Evolutionary conservation across 129 eudicot species (phyloP), one percentile per base, ranked within the genome.

Genomic region (Arctium lappa): DNA sequence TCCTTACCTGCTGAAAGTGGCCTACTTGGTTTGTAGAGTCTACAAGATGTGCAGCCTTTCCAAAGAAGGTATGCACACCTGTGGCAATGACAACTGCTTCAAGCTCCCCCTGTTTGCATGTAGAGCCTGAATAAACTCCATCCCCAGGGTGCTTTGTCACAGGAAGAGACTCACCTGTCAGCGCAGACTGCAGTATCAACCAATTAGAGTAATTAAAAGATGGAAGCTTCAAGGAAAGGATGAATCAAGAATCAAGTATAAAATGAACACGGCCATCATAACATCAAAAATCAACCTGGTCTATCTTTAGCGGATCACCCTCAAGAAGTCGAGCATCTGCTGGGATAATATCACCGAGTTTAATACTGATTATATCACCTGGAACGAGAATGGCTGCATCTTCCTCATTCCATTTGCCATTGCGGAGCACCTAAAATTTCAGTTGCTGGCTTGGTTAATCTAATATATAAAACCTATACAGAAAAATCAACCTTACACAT

Each of bases 301-400:
- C 97, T 46, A 93, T 82, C 88, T 88, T 90, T 77, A 92, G 53
- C 0, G 94, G 92, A 53, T 92, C 97, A 46, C 97, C 97, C 69
- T 90, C 94, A 77, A 92, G 94, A 37, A 92, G 94, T 76, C 97
- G 90, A 56, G 97, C 97, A 92, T 92, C 97, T 60, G 97, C 97
- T 80, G 97, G 89, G 75, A 92, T 79, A 36, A 92, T 92, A 87
- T 92, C 97, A 7, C 97, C 97, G 15, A 90, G 87, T 81, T 90
- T 90, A 32, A 90, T 86, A 72, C 93, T 90, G 79, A 90, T 86
- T 86, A 90, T 82, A 75, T 92, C 97, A 50, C 97, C 97, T 56
- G 97, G 97, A 76, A 92, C 97, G 85, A 92, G 90, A 71, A 92
- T 72, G 16, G 91, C 84, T 65, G 97, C 97, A 66, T 92, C 97